Evolutionary conservation across 192 early-diverging fungal genomes (phyloP).

Genomic region (Gonapodya prolifera): DNA sequence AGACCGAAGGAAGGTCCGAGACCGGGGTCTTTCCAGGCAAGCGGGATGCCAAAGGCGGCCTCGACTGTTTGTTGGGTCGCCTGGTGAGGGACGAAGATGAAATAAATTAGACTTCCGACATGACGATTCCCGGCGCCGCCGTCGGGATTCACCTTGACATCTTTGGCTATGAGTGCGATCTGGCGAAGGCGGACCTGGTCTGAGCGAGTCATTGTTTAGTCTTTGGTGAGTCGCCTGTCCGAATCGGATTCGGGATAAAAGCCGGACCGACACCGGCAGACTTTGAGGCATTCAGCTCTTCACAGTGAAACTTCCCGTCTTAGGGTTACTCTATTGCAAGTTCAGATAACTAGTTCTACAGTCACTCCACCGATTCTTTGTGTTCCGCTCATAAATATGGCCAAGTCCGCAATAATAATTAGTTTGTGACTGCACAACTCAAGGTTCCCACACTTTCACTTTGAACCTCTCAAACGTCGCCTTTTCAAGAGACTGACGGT

Average conservation of each 20-base stretch:
- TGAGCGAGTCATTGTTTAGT: neutral
- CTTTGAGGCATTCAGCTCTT: too few relatives aligned
- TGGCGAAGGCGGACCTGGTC: neutral
- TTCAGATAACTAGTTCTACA: too few relatives aligned
- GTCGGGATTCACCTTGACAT: neutral
- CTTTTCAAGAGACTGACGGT: slow-evolving; percentile 23
- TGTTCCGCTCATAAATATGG: neutral
- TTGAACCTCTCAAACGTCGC: slow-evolving; percentile 26
- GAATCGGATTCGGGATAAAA: too few relatives aligned
- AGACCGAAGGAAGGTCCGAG: neutral
- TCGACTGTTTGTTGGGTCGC: too few relatives aligned
- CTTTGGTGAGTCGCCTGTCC: too few relatives aligned
- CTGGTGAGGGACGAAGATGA: too few relatives aligned
- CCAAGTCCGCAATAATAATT: neutral
- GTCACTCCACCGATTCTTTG: neutral
- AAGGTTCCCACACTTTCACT: slow-evolving; percentile 10
- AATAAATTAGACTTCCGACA: too few relatives aligned
- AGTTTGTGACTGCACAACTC: neutral
- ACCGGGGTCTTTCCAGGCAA: neutral
- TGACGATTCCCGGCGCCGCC: neutral
- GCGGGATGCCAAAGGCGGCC: too few relatives aligned
- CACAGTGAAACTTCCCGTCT: too few relatives aligned
- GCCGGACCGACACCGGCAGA: too few relatives aligned
- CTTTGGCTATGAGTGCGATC: neutral
- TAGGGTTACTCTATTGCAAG: too few relatives aligned